Evolutionary conservation across 2,329 filamentous ascomycete genomes (phyloP).

Genomic region (Cercospora zeina): DNA sequence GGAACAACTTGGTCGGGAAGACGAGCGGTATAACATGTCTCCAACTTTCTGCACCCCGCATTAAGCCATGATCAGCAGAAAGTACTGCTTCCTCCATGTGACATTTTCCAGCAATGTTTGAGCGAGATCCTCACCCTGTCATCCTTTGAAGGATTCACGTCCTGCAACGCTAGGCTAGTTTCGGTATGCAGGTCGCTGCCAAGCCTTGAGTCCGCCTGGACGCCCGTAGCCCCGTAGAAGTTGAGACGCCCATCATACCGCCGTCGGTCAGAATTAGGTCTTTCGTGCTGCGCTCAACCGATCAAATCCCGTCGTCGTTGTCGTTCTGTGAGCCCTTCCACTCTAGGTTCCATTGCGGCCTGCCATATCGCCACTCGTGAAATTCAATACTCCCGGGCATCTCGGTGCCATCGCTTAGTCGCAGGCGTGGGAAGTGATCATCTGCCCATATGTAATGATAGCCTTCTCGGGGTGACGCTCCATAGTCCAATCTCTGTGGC

Average conservation of each 20-base stretch:
- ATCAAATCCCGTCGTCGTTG: neutral
- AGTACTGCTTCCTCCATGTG: neutral
- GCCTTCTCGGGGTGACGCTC: conserved; percentile 38
- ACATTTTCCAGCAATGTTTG: neutral
- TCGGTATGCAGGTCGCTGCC: conserved; percentile 8
- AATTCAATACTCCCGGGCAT: conserved; percentile 51
- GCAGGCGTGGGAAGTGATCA: conserved; percentile 49
- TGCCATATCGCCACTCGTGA: conserved; percentile 39
- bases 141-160: conserved; percentile 7
- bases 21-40: neutral
- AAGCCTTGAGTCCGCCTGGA: neutral
- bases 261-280: neutral
- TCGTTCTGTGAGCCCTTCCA: conserved; percentile 20
- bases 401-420: conserved; percentile 47
- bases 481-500: conserved; percentile 31
- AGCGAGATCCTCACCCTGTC: neutral
- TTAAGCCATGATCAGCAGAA: neutral
- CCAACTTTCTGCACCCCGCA: conserved; percentile 4
- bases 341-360: conserved; percentile 37
- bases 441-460: conserved; percentile 45
- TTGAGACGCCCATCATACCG: neutral
- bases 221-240: neutral
- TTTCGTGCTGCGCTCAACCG: neutral
- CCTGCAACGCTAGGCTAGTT: neutral
- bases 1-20: neutral